Evolutionary conservation across 2,329 filamentous ascomycete species (phyloP).

Genomic region (Trichoderma lentiforme): DNA sequence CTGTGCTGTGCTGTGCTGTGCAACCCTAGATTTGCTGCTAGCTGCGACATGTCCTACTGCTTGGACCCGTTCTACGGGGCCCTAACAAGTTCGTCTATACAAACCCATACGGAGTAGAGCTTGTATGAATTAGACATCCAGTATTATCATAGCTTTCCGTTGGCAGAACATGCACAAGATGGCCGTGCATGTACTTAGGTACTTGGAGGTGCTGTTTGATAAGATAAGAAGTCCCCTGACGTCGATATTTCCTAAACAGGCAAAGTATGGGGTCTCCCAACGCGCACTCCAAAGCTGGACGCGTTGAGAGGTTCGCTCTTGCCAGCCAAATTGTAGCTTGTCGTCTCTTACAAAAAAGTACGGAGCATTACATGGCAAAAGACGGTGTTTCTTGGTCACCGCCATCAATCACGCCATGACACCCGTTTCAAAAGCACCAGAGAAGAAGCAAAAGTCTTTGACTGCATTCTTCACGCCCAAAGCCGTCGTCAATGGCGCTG

Average conservation of each 20-base stretch:
- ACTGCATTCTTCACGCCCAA: constrained; percentile 80
- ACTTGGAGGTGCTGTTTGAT: neutral
- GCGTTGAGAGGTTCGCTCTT: constrained; percentile 14
- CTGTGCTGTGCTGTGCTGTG: neutral
- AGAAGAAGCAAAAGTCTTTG: constrained; percentile 75
- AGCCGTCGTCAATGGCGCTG: constrained; percentile 45
- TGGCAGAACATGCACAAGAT: neutral
- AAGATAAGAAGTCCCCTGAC: constrained; percentile 18
- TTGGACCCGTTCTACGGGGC: neutral
- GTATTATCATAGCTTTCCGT: neutral
- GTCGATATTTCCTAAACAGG: constrained; percentile 4
- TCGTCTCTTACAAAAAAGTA: neutral
- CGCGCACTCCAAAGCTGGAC: constrained; percentile 2
- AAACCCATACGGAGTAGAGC: neutral
- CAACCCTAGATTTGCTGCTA: neutral
- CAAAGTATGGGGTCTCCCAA: constrained; percentile 10
- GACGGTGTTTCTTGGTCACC: neutral
- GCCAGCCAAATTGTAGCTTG: neutral
- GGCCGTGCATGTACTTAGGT: neutral
- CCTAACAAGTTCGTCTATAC: neutral
- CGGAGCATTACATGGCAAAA: neutral
- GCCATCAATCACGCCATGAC: constrained; percentile 28
- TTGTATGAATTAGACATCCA: neutral
- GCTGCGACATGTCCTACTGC: neutral
- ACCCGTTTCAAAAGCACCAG: constrained; percentile 37